phyloP scores from a whole-genome alignment of 495 filamentous ascomycete species.

The Sordaria brevicollis region DNA sequence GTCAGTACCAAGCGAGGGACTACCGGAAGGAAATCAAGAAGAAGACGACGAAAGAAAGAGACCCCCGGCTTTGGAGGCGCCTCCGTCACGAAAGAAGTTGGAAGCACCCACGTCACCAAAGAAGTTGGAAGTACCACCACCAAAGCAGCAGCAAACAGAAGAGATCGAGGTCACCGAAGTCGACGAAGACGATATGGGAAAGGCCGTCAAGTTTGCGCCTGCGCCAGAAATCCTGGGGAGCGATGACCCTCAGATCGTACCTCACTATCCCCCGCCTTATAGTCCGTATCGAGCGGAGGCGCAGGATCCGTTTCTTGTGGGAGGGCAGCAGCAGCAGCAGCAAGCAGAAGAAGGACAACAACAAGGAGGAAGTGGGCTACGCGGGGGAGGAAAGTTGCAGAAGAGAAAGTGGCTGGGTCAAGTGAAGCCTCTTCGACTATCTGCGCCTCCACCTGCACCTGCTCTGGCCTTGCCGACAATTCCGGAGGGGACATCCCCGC shows the following conservation, averaged over 20 bases:
- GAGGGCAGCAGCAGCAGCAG: background rate
- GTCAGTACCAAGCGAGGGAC: background rate
- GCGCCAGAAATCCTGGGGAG: background rate
- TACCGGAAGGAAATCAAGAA: background rate
- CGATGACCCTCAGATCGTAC: background rate
- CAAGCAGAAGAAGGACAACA: background rate
- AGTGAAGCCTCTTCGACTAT: background rate
- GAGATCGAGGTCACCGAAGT: background rate
- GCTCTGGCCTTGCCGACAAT: slow-evolving; percentile 26
- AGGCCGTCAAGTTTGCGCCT: background rate
- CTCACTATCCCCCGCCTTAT: background rate
- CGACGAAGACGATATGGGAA: background rate
- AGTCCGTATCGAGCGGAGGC: background rate
- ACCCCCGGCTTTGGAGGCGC: background rate
- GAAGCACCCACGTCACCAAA: too few species aligned
- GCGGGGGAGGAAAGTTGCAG: slow-evolving; percentile 31
- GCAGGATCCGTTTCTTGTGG: background rate
- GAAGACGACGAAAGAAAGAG: background rate
- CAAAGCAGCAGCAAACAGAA: too few species aligned
- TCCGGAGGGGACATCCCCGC: slow-evolving; percentile 36
- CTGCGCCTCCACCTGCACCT: background rate
- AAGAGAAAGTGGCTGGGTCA: slow-evolving; percentile 16
- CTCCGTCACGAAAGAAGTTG: too few species aligned
- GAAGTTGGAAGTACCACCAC: too few species aligned
- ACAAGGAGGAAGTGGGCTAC: background rate